Conservation (phyloP, 2,329 filamentous ascomycete genomes). For the Trichoderma cornu-damae region DNA sequence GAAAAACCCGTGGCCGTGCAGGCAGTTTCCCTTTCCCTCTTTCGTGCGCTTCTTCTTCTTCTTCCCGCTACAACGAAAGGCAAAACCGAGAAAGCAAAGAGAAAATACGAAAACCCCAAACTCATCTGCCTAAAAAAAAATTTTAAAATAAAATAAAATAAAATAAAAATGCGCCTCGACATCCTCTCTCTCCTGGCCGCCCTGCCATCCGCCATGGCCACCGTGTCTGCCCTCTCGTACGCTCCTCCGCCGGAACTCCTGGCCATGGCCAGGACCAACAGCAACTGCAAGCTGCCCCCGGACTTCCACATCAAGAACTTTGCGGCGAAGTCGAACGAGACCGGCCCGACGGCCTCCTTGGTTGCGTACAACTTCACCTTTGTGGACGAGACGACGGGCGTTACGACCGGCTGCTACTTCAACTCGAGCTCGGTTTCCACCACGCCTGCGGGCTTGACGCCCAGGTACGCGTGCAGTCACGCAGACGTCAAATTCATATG, state of each 20-base stretch:
- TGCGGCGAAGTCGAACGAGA: constrained; percentile 31
- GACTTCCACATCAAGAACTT: constrained; percentile 39
- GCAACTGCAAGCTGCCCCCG: constrained; percentile 35
- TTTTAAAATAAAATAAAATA: too few relatives aligned
- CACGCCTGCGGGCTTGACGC: constrained; percentile 28
- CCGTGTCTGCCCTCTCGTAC: constrained; percentile 26
- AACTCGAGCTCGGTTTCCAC: constrained; percentile 40
- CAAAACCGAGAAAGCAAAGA: neutral
- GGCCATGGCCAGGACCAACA: constrained; percentile 24
- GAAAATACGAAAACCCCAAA: neutral
- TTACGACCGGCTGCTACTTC: constrained; percentile 40
- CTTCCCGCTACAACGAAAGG: neutral
- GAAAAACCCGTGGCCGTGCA: neutral
- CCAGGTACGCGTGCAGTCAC: constrained; percentile 42
- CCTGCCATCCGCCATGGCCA: constrained; percentile 22
- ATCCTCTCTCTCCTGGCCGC: constrained; percentile 11
- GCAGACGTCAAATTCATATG: constrained; percentile 41
- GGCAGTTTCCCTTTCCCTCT: neutral
- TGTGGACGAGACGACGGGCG: constrained; percentile 36
- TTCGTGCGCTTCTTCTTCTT: neutral
- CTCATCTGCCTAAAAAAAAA: too few relatives aligned
- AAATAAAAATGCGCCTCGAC: constrained; percentile 9
- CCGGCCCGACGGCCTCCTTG: constrained; percentile 27
- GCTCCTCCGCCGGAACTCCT: constrained; percentile 26
- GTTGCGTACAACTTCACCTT: constrained; percentile 38